A percentile compares a stretch with the other conserved stretches of the same genome.
Evolutionary conservation across 2,329 filamentous ascomycete species (phyloP).

Genomic region (Venturia nashicola): DNA sequence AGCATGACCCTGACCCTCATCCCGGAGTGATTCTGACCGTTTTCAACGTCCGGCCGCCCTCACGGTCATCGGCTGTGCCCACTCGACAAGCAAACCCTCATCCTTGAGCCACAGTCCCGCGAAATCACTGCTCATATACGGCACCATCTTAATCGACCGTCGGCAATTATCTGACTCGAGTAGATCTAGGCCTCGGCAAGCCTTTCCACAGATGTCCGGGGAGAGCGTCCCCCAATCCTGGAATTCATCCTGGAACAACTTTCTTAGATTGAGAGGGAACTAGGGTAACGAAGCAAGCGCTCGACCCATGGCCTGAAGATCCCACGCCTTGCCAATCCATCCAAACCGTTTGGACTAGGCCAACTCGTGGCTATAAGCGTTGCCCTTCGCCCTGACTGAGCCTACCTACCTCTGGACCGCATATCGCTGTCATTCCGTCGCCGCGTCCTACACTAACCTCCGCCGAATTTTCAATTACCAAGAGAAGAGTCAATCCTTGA

Average conservation of each 20-base stretch:
- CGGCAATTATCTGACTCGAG: not conserved
- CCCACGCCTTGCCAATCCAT: constrained; percentile 1
- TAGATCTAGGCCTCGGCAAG: not conserved
- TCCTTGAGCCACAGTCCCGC: not conserved
- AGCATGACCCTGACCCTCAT: constrained; percentile 8
- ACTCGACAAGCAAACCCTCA: not conserved
- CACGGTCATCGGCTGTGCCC: constrained; percentile 1
- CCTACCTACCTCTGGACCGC: not conserved
- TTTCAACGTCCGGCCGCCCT: constrained; percentile 8
- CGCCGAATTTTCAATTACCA: not conserved
- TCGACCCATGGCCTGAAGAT: constrained; percentile 5
- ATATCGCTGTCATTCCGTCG: not conserved
- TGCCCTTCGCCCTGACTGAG: not conserved
- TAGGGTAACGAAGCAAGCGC: constrained; percentile 5
- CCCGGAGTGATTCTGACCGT: not conserved
- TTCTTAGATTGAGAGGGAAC: constrained; percentile 4
- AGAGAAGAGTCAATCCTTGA: not conserved
- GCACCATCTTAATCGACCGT: not conserved
- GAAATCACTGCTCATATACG: not conserved
- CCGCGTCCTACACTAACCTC: not conserved
- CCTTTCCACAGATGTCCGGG: constrained; percentile 2
- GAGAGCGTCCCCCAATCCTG: constrained; percentile 7
- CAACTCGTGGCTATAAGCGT: constrained; percentile 7
- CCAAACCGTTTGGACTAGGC: not conserved
- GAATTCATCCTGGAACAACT: constrained; percentile 6